phyloP scores from a whole-genome alignment of 169 alveolate species.

The Condylostoma magnum region DNA sequence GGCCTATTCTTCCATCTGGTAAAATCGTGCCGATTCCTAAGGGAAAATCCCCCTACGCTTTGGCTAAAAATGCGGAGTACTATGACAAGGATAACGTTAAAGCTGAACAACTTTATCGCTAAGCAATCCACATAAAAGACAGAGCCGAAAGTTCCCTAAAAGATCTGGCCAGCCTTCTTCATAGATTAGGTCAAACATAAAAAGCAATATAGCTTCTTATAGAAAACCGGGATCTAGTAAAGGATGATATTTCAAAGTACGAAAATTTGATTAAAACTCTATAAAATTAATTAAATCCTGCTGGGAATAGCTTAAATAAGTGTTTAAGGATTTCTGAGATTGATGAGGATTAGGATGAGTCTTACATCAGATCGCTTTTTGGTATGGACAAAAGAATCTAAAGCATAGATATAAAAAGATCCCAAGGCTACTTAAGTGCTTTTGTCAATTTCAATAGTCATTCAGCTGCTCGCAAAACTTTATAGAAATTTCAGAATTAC shows the following conservation, averaged over 20 bases:
- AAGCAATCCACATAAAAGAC: slow-evolving; percentile 18
- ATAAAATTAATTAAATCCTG: not conserved
- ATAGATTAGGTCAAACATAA: slow-evolving; percentile 6
- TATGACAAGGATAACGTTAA: slow-evolving; percentile 10
- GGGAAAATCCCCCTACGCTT: slow-evolving; percentile 11
- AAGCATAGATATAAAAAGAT: not conserved
- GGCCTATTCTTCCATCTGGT: too few species aligned
- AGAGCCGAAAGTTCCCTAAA: slow-evolving; percentile 29
- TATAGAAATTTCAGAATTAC: not conserved
- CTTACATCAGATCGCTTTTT: not conserved
- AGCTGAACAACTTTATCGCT: slow-evolving; percentile 23
- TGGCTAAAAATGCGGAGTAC: slow-evolving; percentile 29
- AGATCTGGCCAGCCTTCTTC: slow-evolving; percentile 29
- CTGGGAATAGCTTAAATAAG: slow-evolving; percentile 8
- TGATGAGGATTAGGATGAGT: not conserved
- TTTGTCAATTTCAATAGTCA: not conserved
- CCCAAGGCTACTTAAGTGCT: not conserved
- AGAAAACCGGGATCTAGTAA: not conserved
- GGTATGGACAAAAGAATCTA: not conserved
- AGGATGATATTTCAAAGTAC: slow-evolving; percentile 3
- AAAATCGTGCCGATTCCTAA: slow-evolving; percentile 33
- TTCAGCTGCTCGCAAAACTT: not conserved
- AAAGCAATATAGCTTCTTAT: slow-evolving; percentile 17
- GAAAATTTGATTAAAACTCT: not conserved
- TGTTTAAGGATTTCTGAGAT: not conserved